Evolutionary conservation across 345 rosid species (phyloP).

Genomic region (Sonneratia caseolaris): DNA sequence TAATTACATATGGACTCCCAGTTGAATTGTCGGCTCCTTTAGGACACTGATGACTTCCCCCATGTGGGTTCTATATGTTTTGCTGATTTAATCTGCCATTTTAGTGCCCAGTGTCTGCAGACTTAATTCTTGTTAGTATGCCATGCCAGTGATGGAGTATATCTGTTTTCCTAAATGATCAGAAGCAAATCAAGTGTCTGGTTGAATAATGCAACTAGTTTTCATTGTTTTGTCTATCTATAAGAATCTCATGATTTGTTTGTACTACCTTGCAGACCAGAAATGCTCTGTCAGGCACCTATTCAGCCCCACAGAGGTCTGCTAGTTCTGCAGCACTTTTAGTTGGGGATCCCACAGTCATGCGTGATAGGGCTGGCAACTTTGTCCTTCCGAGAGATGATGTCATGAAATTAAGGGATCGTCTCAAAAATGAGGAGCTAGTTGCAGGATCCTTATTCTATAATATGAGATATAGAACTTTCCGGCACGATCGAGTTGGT

Average conservation of each 20-base stretch:
- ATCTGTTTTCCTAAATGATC: neutral
- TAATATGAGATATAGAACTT: conserved; percentile 52
- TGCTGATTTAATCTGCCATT: neutral
- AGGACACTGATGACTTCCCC: too few relatives aligned
- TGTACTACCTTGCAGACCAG: conserved; percentile 58
- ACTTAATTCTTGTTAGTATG: neutral
- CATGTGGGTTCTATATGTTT: neutral
- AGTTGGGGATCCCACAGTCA: conserved; percentile 89
- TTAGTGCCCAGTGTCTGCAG: neutral
- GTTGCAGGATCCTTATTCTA: conserved; percentile 66
- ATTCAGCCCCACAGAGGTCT: conserved; percentile 98
- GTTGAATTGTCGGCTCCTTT: neutral
- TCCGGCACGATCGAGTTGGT: conserved; percentile 44
- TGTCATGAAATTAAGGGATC: conserved; percentile 94
- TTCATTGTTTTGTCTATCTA: neutral
- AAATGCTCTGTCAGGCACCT: conserved; percentile 96
- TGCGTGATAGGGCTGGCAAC: conserved; percentile 94
- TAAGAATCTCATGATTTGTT: neutral
- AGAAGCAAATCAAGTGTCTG: neutral
- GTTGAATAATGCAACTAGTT: neutral
- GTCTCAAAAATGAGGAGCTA: conserved; percentile 88
- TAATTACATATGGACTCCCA: neutral
- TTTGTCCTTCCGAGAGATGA: conserved; percentile 98
- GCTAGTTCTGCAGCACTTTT: conserved; percentile 99
- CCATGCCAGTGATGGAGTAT: neutral